Percentiles rank a stretch among this genome's conserved stretches.
Evolutionary conservation across 106 monocot genomes (phyloP).

Genomic region (Dendrobium huoshanense): DNA sequence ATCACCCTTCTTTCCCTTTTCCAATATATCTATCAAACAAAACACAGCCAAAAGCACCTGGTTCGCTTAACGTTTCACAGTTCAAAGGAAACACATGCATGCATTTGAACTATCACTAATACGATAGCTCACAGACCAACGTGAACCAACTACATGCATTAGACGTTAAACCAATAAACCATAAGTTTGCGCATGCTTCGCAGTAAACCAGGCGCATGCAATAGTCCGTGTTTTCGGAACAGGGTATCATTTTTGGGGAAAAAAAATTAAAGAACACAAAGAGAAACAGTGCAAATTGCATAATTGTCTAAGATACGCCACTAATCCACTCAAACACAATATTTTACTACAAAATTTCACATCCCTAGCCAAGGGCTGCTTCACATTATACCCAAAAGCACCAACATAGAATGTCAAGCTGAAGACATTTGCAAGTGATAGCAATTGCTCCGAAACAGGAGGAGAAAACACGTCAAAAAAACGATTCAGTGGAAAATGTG

Average conservation of each 20-base stretch:
- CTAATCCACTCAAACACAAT: neutral
- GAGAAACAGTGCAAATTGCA: neutral
- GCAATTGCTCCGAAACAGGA: too few species aligned
- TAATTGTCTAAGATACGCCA: neutral
- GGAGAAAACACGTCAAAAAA: slow-evolving; percentile 1
- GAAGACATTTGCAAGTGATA: neutral
- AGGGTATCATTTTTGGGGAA: neutral
- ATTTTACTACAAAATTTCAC: neutral
- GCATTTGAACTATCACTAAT: neutral
- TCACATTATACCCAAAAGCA: neutral
- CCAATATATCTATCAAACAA: neutral
- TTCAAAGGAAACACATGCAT: neutral
- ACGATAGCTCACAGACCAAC: neutral
- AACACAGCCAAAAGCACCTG: neutral
- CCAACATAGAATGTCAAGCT: neutral
- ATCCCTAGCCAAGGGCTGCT: neutral
- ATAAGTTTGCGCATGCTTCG: neutral
- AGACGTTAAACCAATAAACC: neutral
- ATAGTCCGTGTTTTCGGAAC: neutral
- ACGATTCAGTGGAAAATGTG: neutral
- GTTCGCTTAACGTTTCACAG: too few species aligned
- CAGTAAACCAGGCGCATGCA: neutral
- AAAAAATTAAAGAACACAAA: neutral
- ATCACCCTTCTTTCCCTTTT: neutral
- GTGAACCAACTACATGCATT: neutral